Evolutionary conservation across 352 stramenopile species (phyloP).

Genomic region (Globisporangium okanoganense): DNA sequence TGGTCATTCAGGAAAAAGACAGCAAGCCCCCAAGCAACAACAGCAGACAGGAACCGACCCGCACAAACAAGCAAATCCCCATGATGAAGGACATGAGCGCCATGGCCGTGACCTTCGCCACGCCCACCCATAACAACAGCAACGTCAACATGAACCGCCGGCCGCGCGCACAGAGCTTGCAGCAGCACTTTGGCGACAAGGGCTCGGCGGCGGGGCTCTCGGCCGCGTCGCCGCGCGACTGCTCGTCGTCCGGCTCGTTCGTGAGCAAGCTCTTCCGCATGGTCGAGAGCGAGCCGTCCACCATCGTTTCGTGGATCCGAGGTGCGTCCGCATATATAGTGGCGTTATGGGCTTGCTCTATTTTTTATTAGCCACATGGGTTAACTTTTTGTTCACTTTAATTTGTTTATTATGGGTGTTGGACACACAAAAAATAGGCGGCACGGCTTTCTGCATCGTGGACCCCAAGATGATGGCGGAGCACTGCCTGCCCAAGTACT

Average conservation of each 20-base stretch:
- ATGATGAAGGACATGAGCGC: constrained; percentile 26
- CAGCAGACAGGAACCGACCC: constrained; percentile 12
- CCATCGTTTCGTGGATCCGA: constrained; percentile 82
- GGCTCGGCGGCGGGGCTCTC: constrained; percentile 5
- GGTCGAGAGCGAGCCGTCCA: constrained; percentile 76
- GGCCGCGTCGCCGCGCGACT: constrained; percentile 25
- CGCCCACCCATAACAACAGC: neutral
- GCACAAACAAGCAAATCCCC: constrained; percentile 6
- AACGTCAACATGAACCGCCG: constrained; percentile 25
- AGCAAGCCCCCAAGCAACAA: constrained; percentile 14
- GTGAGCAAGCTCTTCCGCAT: constrained; percentile 86
- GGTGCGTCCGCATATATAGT: constrained; percentile 16
- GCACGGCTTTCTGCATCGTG: constrained; percentile 90
- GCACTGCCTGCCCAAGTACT: constrained; percentile 89
- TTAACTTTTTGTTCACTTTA: constrained; percentile 9
- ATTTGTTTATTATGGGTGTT: constrained; percentile 6
- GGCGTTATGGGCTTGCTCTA: too few species aligned
- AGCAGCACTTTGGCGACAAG: constrained; percentile 30
- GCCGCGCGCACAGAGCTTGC: constrained; percentile 48
- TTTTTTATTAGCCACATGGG: too few species aligned
- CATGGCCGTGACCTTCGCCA: neutral
- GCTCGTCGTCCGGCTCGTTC: constrained; percentile 71
- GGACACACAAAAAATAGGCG: constrained; percentile 30
- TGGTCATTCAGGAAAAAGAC: constrained; percentile 70
- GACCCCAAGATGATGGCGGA: constrained; percentile 87